phyloP scores from a whole-genome alignment of 1,284 basidiomycete species.

The Ustilago curta region DNA sequence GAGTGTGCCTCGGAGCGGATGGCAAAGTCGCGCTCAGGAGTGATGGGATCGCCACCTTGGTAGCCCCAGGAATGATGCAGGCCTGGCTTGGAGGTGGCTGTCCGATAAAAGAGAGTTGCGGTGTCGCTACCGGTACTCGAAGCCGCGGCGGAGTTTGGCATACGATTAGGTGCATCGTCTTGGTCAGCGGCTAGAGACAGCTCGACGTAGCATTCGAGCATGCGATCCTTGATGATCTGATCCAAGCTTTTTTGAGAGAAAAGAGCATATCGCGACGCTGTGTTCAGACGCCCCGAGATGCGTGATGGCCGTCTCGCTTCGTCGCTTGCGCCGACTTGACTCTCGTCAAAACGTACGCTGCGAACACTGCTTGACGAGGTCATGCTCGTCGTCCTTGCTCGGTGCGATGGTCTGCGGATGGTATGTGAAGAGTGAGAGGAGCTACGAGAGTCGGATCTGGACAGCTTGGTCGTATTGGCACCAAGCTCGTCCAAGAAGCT shows the following conservation, averaged over 20 bases:
- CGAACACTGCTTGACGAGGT: slow-evolving; percentile 35
- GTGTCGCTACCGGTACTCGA: not conserved
- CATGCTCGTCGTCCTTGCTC: slow-evolving; percentile 41
- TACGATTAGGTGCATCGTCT: not conserved
- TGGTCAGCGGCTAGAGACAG: slow-evolving; percentile 11
- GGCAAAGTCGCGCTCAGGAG: slow-evolving; percentile 39
- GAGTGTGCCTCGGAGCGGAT: not conserved
- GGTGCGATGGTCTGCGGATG: slow-evolving; percentile 33
- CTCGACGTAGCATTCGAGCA: slow-evolving; percentile 46
- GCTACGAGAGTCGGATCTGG: slow-evolving; percentile 45
- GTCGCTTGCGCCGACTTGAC: slow-evolving; percentile 12
- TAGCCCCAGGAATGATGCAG: slow-evolving; percentile 49
- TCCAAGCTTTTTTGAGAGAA: slow-evolving; percentile 36
- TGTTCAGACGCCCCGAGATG: slow-evolving; percentile 17
- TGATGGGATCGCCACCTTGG: slow-evolving; percentile 32
- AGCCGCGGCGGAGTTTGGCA: not conserved
- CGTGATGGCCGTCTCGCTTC: slow-evolving; percentile 19
- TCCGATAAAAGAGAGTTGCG: slow-evolving; percentile 25
- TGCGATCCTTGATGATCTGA: slow-evolving; percentile 49
- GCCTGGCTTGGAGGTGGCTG: slow-evolving; percentile 31
- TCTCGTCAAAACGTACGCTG: slow-evolving; percentile 46
- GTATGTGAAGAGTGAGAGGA: slow-evolving; percentile 45
- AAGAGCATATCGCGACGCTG: slow-evolving; percentile 33
- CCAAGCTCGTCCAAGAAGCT: slow-evolving; percentile 31
- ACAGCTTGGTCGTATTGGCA: slow-evolving; percentile 34